Base-by-base conservation (phyloP, 495 filamentous ascomycete genomes). In the Aspergillus sparsus region DNA sequence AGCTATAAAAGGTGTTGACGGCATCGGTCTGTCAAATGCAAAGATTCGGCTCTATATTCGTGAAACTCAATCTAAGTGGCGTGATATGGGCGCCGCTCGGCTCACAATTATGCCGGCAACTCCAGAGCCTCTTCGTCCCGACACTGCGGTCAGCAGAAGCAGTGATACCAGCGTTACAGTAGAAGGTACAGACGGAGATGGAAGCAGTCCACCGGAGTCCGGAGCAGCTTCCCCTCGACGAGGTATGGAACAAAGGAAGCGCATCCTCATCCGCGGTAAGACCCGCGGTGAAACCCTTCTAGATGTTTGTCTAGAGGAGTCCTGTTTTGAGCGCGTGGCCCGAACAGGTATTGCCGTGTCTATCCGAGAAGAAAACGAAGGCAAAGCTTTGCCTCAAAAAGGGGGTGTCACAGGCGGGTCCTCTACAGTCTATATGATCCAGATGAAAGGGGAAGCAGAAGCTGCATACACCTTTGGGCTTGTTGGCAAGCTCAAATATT, bases 271-370 rank as follows among this genome's bases (percentile, higher is more conserved):
- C 18, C 73, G 76, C 4, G 85, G 84, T 13, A 86, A 88, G 72
- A 87, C 86, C 10, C 83, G 84, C 56, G 82, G 82, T 4, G 80
- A 86, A 41, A 78, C 89, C 11, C 68, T 96, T 60, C 76, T 98
- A 0, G 94, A 98, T 71, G 90, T 88, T 3, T 90, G 91, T 60
- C 77, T 98, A 3, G 87, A 87, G 5, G 89, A 90, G 71, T 88
- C 82, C 62, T 90, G 88, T 55, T 98, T 98, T 69, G 89, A 92
- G 67, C 80, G 90, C 7, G 79, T 96, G 33, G 93, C 89, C 0
- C 79, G 88, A 50, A 89, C 86, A 44, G 94, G 94, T 7, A 91
- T 98, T 66, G 89, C 92, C 12, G 80, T 95, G 50, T 92, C 86
- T 56, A 87, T 98, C 10, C 91, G 92, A 83, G 89, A 93, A 67